Base-by-base conservation (phyloP, 1,284 basidiomycete genomes). In the Microbotryum violaceum region DNA sequence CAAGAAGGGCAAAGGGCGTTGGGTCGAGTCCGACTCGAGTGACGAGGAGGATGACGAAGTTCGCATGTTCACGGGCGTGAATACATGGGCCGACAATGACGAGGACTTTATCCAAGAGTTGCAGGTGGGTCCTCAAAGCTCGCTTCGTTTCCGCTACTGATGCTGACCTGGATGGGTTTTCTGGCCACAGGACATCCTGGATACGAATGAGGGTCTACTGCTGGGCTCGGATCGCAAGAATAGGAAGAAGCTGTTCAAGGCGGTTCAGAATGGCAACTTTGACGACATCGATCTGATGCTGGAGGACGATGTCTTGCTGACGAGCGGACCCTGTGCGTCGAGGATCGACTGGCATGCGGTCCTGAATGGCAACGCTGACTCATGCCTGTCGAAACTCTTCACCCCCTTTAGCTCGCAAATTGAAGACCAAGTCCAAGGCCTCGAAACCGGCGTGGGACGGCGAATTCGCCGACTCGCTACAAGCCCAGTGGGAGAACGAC, bases 401-500 rank as follows among this genome's bases (percentile, higher is more conserved):
- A n/a, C 42, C 6, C 52, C 8, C 31, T 31, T 31, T 31, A 61
- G 46, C 56, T 8, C 37, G 37, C 37, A 42, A 42, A 18, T 58
- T 56, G 47, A 65, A 65, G 59, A 64, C 64, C 55, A 60, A 63
- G 55, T 56, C 57, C 53, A 67, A 65, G 42, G 29, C 37, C 10
- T 25, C 37, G 54, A 53, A 64, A 53, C 56, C 58, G 54, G n/a
- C 54, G 1, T 59, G 54, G 46, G 54, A 31, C 25, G 66, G 66
- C 44, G 60, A 58, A 9, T 69, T 69, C 50, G 62, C 63, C 18
- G 45, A 56, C 21, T 81, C 85, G 10, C 79, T 96, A 1, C 81
- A 81, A 63, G 81, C 77, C 0, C 86, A 86, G 66, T 94, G 90
- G 90, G 82, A 84, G 62, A 81, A 81, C 56, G 91, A 94, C 72